These are phyloP conservation scores for Arachis monticola DNA, from an alignment of 331 rosid species.

Conservation along the genomic window DNA sequence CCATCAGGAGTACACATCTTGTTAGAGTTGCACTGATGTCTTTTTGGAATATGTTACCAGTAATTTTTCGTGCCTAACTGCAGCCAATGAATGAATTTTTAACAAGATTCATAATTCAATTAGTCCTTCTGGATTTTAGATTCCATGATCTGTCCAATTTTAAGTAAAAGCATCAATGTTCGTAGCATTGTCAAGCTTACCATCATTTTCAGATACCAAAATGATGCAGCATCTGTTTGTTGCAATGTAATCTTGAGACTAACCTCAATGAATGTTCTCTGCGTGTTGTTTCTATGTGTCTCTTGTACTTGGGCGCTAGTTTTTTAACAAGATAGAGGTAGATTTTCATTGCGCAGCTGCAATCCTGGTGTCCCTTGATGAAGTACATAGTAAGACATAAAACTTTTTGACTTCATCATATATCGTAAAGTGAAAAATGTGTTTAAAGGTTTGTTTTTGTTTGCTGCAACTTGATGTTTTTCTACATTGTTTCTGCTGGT, in stretches of 20 bases:
- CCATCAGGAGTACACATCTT: not conserved
- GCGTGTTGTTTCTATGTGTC: not conserved
- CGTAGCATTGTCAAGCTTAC: not conserved
- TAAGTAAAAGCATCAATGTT: not conserved
- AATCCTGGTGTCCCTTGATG: not conserved
- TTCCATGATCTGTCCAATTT: not conserved
- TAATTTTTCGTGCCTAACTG: not conserved
- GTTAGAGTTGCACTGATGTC: not conserved
- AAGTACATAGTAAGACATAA: not conserved
- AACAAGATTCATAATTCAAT: not conserved
- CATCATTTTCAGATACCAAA: conserved; percentile 3
- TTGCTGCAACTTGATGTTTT: conserved; percentile 26
- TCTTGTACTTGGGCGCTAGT: not conserved
- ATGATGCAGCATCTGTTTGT: not conserved
- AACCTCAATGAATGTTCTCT: not conserved
- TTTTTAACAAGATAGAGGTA: not conserved
- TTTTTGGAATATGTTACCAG: not conserved
- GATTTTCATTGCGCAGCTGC: conserved; percentile 10
- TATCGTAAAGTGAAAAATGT: not conserved
- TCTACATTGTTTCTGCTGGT: not conserved
- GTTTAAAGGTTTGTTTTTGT: not conserved
- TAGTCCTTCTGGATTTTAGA: not conserved
- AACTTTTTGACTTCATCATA: too few relatives aligned
- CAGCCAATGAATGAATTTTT: not conserved
- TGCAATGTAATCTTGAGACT: not conserved